Percentiles rank a stretch among this genome's conserved stretches.
phyloP scores from a whole-genome alignment of 768 basidiomycete species.

The Baorangia bicolor region DNA sequence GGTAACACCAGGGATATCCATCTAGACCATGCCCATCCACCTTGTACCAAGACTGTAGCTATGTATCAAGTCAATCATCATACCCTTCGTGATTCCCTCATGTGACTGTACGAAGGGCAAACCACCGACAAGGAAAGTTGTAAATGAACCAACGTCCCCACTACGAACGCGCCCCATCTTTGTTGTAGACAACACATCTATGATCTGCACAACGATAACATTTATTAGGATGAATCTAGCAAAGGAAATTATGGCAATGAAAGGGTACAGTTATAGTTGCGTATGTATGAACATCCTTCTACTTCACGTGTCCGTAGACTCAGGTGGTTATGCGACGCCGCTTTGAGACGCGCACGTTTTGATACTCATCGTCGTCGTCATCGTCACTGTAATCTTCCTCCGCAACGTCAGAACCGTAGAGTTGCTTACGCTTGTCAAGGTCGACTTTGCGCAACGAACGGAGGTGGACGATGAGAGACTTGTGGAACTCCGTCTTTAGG shows the following conservation, averaged over 20 bases:
- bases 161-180: neutral
- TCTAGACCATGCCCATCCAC: neutral
- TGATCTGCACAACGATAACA: slow-evolving; percentile 21
- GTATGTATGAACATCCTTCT: slow-evolving; percentile 25
- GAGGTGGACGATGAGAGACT: slow-evolving; percentile 55
- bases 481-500: slow-evolving; percentile 66
- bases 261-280: slow-evolving; percentile 27
- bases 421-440: slow-evolving; percentile 45
- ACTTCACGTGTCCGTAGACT: slow-evolving; percentile 20
- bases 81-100: neutral
- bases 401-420: slow-evolving; percentile 40
- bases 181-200: neutral
- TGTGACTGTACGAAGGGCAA: neutral
- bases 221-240: slow-evolving; percentile 32
- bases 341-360: slow-evolving; percentile 29
- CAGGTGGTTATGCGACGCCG: slow-evolving; percentile 30
- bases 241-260: slow-evolving; percentile 27
- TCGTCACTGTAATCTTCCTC: slow-evolving; percentile 38
- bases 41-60: neutral
- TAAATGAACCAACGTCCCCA: too few species aligned
- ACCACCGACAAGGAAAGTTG: neutral
- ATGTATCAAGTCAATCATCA: neutral
- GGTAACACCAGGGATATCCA: neutral
- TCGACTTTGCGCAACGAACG: slow-evolving; percentile 62
- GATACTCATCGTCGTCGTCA: slow-evolving; percentile 35